Evolutionary conservation across 2,329 filamentous ascomycete genomes (phyloP), one percentile per base, ranked within the genome.

Genomic region (Fusarium burgessii): DNA sequence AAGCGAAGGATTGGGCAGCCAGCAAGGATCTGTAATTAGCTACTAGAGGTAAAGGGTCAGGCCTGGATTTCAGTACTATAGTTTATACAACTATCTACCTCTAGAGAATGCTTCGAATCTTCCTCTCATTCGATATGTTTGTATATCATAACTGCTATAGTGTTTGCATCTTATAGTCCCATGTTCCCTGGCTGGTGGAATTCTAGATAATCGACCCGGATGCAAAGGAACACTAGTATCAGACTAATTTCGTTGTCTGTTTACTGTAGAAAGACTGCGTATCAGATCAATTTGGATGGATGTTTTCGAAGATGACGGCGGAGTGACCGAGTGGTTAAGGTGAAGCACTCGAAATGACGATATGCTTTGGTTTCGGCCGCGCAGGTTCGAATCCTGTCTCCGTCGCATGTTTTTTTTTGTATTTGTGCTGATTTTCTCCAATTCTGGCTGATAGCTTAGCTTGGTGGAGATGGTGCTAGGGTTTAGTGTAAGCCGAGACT

Each of bases 271-370:
- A 0, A 0, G 0, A 1, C 0, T 3, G 1, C 1, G 1, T 14
- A 50, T 50, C 9, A 2, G 0, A 0, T 3, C 2, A 5, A 50
- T 1, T 15, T 3, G 0, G 2, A 1, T 0, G 0, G 0, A 0
- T 2, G 2, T 12, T 7, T 25, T 38, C 5, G 1, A 27, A 38
- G 32, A 51, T 51, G 47, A 51, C 47, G 47, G 47, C 47, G 47
- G 47, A 51, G 47, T 51, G 47, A 51, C 47, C 47, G 47, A 51
- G 47, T 51, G 47, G 47, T 51, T 51, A 51, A 51, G 47, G 47
- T 51, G 47, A 51, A 51, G 47, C 47, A 51, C 47, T 51, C 47
- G 47, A 51, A 51, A 3, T 51, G 47, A 38, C 47, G 47, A 51
- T 51, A 51, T 51, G 47, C 47, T 51, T 51, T 51, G 47, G 47